These are phyloP conservation scores for Camellia japonica DNA, from an alignment of 148 eudicot genomes.

Conservation along the genomic window DNA sequence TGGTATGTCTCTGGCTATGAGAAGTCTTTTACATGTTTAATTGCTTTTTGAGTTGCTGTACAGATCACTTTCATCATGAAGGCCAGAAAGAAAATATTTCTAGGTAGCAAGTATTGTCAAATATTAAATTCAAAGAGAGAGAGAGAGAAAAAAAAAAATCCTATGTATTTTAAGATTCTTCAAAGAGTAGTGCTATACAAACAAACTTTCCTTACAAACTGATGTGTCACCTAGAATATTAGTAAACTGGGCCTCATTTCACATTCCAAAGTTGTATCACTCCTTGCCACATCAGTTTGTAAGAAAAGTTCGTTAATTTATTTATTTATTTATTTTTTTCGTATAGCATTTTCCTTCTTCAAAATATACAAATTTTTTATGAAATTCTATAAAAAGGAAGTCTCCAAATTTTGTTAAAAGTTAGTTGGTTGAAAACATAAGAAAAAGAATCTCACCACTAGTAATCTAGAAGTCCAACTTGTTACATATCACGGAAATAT, in stretches of 20 bases:
- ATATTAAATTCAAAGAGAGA: too few species aligned
- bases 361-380: too few species aligned
- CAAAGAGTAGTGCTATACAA: neutral
- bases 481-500: neutral
- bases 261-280: too few species aligned
- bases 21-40: neutral
- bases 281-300: too few species aligned
- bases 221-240: too few species aligned
- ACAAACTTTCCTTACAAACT: too few species aligned
- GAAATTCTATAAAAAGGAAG: neutral
- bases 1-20: constrained; percentile 41
- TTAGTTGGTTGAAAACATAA: neutral
- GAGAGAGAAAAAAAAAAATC: too few species aligned
- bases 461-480: neutral
- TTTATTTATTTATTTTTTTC: neutral
- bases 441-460: neutral
- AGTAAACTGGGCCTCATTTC: too few species aligned
- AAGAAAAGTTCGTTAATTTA: neutral
- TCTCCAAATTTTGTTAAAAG: neutral
- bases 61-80: neutral
- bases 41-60: constrained; percentile 8
- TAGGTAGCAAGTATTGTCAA: too few species aligned
- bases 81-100: too few species aligned
- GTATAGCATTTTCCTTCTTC: neutral
- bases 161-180: too few species aligned